Percentiles rank a stretch among this genome's conserved stretches.
Evolutionary conservation across 2,329 filamentous ascomycete species (phyloP).

Genomic region (Penicillium brevicompactum): DNA sequence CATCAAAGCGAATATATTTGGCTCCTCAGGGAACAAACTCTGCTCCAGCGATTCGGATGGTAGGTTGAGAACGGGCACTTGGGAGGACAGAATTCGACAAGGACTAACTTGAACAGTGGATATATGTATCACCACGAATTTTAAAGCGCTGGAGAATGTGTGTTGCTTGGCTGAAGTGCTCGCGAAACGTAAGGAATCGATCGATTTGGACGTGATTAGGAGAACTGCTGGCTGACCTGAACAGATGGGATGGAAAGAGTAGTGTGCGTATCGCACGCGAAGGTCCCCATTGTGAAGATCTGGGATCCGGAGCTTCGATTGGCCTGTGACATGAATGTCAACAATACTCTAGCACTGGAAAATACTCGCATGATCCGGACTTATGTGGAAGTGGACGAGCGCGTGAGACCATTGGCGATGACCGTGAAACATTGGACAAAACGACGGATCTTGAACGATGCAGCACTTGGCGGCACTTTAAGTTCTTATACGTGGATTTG

Average conservation of each 20-base stretch:
- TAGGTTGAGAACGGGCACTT: constrained; percentile 47
- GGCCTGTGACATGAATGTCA: constrained; percentile 98
- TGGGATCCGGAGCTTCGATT: constrained; percentile 93
- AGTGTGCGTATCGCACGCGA: constrained; percentile 89
- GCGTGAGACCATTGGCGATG: constrained; percentile 91
- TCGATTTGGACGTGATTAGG: not conserved
- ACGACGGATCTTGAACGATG: constrained; percentile 89
- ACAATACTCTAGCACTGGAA: constrained; percentile 91
- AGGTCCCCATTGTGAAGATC: constrained; percentile 97
- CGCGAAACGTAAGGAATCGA: constrained; percentile 69
- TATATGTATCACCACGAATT: constrained; percentile 92
- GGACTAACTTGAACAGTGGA: constrained; percentile 66
- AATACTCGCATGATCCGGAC: constrained; percentile 98
- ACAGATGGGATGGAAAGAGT: constrained; percentile 95
- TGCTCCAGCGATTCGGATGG: constrained; percentile 96
- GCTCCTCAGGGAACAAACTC: constrained; percentile 93
- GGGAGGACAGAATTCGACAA: not conserved
- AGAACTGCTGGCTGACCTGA: constrained; percentile 14
- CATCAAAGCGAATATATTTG: constrained; percentile 91
- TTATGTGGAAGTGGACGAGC: constrained; percentile 89
- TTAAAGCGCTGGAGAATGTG: constrained; percentile 84
- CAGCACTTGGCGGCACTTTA: constrained; percentile 91
- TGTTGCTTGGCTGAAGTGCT: constrained; percentile 88
- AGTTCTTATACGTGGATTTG: constrained; percentile 99
- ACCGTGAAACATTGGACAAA: constrained; percentile 98